phyloP scores from a whole-genome alignment of 257 asterid species.

The Anisodus acutangulus region DNA sequence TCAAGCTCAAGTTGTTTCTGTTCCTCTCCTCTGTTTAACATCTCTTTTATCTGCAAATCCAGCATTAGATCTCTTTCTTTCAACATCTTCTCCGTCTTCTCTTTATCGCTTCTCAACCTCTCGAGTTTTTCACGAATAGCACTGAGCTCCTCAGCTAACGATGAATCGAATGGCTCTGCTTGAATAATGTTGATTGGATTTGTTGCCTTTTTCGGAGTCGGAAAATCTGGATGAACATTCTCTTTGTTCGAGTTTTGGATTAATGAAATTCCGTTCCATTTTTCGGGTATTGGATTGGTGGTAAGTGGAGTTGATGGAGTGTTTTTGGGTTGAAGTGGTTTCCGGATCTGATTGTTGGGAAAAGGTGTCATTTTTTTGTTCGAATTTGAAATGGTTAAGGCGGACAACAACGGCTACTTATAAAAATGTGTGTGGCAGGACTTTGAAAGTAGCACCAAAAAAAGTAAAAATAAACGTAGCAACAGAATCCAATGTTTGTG shows the following conservation, averaged over 20 bases:
- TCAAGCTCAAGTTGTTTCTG: constrained; percentile 88
- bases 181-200: constrained; percentile 11
- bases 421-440: neutral
- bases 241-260: constrained; percentile 16
- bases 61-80: constrained; percentile 49
- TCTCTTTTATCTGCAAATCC: constrained; percentile 67
- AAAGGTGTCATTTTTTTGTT: constrained; percentile 2
- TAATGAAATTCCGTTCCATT: neutral
- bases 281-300: neutral
- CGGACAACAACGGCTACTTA: constrained; percentile 26
- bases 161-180: constrained; percentile 43
- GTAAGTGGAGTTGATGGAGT: neutral
- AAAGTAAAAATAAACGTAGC: too few relatives aligned
- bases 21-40: constrained; percentile 56
- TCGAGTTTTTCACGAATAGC: constrained; percentile 67
- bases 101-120: constrained; percentile 61
- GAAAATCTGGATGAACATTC: constrained; percentile 8
- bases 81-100: constrained; percentile 56
- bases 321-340: constrained; percentile 22
- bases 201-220: neutral
- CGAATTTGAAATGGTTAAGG: constrained; percentile 22
- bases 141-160: constrained; percentile 76
- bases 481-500: neutral
- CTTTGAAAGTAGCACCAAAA: neutral
- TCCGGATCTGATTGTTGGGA: constrained; percentile 19